Evolutionary conservation across 2,329 filamentous ascomycete genomes (phyloP), one percentile per base, ranked within the genome.

Genomic region (Exophiala aquamarina): DNA sequence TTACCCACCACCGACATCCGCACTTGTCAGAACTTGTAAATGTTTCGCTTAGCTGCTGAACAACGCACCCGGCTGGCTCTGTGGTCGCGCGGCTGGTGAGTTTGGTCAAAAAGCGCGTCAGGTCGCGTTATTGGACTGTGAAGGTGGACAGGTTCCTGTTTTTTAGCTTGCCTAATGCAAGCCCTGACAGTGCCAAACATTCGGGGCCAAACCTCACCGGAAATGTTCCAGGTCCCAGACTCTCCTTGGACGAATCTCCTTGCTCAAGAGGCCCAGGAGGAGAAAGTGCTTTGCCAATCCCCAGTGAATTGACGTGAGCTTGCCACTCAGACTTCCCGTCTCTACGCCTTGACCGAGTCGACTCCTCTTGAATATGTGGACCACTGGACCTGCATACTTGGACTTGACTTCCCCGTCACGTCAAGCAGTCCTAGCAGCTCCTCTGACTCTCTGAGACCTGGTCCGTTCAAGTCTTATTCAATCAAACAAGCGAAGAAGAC

Each of bases 141-240:
- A n/a, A 39, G 37, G 36, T 41, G 36, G 41, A 35, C 49, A 52
- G 47, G 48, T 55, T 47, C 52, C 46, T 55, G 52, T 48, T 55
- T 55, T 52, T 36, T 28, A 41, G 29, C 41, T 41, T 45, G 39
- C 35, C 52, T 55, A 55, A 55, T 55, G 52, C 52, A 55, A 55
- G 49, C 52, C 52, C 42, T 41, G 36, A 49, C 44, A 31, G 43
- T 50, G 47, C 49, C 48, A 49, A 35, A 40, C 36, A 33, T 35
- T 48, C 46, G 52, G 52, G 51, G 52, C 52, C 44, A 47, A 45
- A 43, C 20, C 20, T 31, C 42, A 41, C 42, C 41, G 46, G 46
- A 43, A 44, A 37, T 19, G 14, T 37, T 18, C 35, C 35, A 18
- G 11, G 9, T 14, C 32, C 7, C n/a, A n/a, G n/a, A n/a, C n/a